Conservation (phyloP, 1,284 basidiomycete species). For the Cryptococcus floricola region DNA sequence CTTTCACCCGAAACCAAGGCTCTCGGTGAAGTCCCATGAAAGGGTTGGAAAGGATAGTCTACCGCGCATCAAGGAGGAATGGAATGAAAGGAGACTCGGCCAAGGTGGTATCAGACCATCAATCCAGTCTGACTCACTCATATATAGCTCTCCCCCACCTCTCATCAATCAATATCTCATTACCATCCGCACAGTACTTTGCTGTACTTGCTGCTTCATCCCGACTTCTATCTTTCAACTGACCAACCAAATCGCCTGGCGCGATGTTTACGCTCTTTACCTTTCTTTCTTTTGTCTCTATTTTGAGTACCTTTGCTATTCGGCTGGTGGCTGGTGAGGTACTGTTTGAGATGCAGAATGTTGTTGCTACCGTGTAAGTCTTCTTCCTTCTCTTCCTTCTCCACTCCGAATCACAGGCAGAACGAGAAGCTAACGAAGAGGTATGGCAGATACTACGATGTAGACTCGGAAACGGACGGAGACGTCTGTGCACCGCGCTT, state of each 20-base stretch:
- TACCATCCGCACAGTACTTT: background rate
- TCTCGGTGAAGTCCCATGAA: too few relatives aligned
- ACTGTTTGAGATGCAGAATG: background rate
- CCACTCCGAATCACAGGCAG: too few relatives aligned
- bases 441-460: background rate
- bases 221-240: background rate
- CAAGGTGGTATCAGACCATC: too few relatives aligned
- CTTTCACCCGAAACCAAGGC: too few relatives aligned
- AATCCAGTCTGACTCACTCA: too few relatives aligned
- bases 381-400: background rate
- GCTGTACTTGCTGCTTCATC: background rate
- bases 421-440: too few relatives aligned
- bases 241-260: constrained; percentile 1
- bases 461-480: background rate
- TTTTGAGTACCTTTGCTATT: background rate
- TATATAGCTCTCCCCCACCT: too few relatives aligned
- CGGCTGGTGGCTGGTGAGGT: background rate
- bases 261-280: constrained; percentile 3
- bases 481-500: constrained; percentile 1
- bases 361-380: background rate
- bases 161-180: too few relatives aligned
- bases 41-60: too few relatives aligned
- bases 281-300: background rate
- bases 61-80: too few relatives aligned
- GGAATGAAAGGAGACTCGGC: too few relatives aligned